A percentile compares a stretch with the other conserved stretches of the same genome.
Evolutionary conservation across 495 filamentous ascomycete species (phyloP).

Genomic region (Penicillium riverlandense): DNA sequence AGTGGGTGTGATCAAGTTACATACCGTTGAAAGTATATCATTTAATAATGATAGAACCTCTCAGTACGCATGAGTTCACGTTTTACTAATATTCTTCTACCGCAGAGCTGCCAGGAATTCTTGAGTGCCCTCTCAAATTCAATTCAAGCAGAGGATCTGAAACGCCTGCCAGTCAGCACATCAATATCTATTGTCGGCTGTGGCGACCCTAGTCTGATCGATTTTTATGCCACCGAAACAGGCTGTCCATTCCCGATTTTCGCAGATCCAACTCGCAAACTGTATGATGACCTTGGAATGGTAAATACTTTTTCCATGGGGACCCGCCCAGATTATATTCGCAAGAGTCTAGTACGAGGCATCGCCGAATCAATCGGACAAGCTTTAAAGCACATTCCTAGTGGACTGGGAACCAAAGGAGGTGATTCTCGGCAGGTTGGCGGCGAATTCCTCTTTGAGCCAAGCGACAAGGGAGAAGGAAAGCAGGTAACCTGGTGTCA

Average conservation of each 20-base stretch:
- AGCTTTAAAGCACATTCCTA: conserved; percentile 44
- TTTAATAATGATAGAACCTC: no score
- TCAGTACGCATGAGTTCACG: neutral
- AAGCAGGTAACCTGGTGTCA: conserved; percentile 72
- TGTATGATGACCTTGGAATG: conserved; percentile 74
- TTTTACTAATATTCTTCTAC: conserved; percentile 6
- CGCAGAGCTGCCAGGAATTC: conserved; percentile 61
- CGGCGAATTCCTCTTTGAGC: conserved; percentile 78
- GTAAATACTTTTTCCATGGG: conserved; percentile 54
- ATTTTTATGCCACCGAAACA: conserved; percentile 56
- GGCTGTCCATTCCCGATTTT: conserved; percentile 73
- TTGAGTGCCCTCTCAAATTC: conserved; percentile 54
- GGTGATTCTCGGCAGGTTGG: conserved; percentile 69
- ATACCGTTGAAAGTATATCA: no score
- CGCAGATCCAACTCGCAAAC: conserved; percentile 60
- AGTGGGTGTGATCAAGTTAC: no score
- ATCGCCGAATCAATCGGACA: conserved; percentile 48
- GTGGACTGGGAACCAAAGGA: conserved; percentile 51
- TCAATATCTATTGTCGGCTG: conserved; percentile 71
- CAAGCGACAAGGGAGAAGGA: conserved; percentile 20
- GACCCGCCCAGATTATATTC: conserved; percentile 58
- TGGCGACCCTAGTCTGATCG: conserved; percentile 67
- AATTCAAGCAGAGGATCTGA: conserved; percentile 44
- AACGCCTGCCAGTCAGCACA: conserved; percentile 46
- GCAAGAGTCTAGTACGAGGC: conserved; percentile 35